These are phyloP conservation scores for Lactuca sativa DNA, from an alignment of 129 eudicot genomes.

Conservation along the genomic window DNA sequence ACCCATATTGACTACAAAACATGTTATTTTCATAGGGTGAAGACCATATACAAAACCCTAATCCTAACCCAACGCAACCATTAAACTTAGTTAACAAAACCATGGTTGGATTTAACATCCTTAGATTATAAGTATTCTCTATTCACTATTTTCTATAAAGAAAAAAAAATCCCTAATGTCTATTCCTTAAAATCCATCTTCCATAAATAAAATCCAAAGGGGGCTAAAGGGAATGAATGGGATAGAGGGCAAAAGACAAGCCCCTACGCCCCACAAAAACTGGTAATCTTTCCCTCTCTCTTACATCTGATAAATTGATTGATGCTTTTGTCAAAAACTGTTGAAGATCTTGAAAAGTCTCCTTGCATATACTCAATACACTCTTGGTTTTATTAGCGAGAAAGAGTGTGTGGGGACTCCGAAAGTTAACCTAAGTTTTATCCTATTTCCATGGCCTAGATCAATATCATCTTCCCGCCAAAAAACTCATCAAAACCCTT, in stretches of 20 bases:
- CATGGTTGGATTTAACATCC: slow-evolving; percentile 11
- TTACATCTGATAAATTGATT: slow-evolving; percentile 25
- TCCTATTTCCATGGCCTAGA: slow-evolving; percentile 18
- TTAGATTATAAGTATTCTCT: neutral
- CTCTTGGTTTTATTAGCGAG: slow-evolving; percentile 11
- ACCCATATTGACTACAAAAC: neutral
- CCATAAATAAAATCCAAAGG: slow-evolving; percentile 16
- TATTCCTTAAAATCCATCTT: slow-evolving; percentile 7
- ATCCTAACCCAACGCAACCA: neutral
- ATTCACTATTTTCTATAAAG: neutral
- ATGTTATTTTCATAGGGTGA: neutral
- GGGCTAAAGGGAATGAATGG: neutral
- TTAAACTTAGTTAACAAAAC: slow-evolving; percentile 11
- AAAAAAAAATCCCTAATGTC: slow-evolving; percentile 11
- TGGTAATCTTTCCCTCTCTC: slow-evolving; percentile 24
- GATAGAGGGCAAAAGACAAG: slow-evolving; percentile 16
- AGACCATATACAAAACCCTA: neutral
- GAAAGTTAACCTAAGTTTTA: slow-evolving; percentile 19
- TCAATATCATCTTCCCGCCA: slow-evolving; percentile 36
- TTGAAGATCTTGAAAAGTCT: slow-evolving; percentile 21
- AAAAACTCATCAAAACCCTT: neutral
- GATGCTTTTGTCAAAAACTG: slow-evolving; percentile 30
- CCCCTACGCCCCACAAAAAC: slow-evolving; percentile 12
- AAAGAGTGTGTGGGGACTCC: slow-evolving; percentile 11
- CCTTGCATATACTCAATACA: neutral